phyloP scores from a whole-genome alignment of 352 stramenopile genomes.

The Pseudoperonospora humuli region DNA sequence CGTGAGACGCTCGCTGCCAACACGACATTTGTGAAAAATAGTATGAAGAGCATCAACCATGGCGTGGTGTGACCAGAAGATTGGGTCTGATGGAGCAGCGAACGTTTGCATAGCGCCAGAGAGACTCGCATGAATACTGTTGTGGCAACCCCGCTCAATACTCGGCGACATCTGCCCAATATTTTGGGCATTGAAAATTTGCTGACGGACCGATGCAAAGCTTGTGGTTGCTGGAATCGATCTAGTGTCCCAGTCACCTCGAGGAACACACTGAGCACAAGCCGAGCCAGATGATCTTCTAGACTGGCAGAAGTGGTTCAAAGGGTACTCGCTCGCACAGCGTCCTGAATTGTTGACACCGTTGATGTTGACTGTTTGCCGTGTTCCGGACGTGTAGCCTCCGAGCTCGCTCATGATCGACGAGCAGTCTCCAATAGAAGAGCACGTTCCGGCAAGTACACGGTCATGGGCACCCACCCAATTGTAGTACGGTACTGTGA shows the following conservation, averaged over 20 bases:
- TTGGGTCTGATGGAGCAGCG: slow-evolving; percentile 39
- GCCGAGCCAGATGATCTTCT: slow-evolving; percentile 5
- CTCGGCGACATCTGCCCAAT: slow-evolving; percentile 45
- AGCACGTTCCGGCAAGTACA: slow-evolving; percentile 29
- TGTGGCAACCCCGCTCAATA: slow-evolving; percentile 47
- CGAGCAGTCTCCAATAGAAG: slow-evolving; percentile 39
- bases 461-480: slow-evolving; percentile 46
- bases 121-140: slow-evolving; percentile 50
- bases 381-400: slow-evolving; percentile 17
- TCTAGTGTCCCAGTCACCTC: slow-evolving; percentile 28
- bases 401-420: slow-evolving; percentile 33
- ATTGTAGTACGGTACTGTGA: slow-evolving; percentile 81
- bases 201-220: slow-evolving; percentile 38
- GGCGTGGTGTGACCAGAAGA: slow-evolving; percentile 74
- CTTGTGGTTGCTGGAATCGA: slow-evolving; percentile 26
- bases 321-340: slow-evolving; percentile 28
- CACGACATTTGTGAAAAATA: slow-evolving; percentile 66
- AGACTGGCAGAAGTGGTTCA: slow-evolving; percentile 55
- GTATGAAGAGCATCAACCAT: slow-evolving; percentile 61
- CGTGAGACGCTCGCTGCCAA: slow-evolving; percentile 33
- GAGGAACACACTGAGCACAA: slow-evolving; percentile 43
- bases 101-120: slow-evolving; percentile 42
- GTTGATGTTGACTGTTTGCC: slow-evolving; percentile 36
- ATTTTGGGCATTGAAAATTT: slow-evolving; percentile 39
- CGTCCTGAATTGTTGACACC: slow-evolving; percentile 27